Evolutionary conservation across 2,329 filamentous ascomycete species (phyloP), one percentile per base, ranked within the genome.

Genomic region (Lasiodiplodia sp.): DNA sequence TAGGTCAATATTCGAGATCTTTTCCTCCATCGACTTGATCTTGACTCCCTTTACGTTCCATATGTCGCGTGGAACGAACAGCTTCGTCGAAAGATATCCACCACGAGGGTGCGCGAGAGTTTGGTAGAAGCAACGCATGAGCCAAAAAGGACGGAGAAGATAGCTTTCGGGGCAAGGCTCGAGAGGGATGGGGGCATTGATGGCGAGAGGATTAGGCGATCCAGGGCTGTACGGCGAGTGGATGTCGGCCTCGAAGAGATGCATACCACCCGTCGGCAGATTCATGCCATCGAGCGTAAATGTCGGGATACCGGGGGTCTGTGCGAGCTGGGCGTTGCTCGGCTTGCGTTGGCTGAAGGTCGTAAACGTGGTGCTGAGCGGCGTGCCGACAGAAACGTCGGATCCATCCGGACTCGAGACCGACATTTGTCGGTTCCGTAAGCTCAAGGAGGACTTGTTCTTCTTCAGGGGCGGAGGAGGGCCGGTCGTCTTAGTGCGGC

Each of bases 31-130:
- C 40, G 90, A 91, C 81, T 94, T 96, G 28, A 99, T 85, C 81
- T 97, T 98, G 66, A 97, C 94, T 34, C 93, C 94, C 76, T 95
- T 95, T 8, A 97, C 94, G 68, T 90, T 88, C 96, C 96, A 99
- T 3, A 96, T 93, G 76, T 98, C 94, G 64, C 92, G 88, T 6
- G 96, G 94, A 5, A 99, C 87, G 76, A 99, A 99, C 0, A 99
- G 86, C 74, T 94, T 94, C 25, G 90, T 95, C 66, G 94, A 97
- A 23, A 99, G 77, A 77, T 97, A 99, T 18, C 94, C 96, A 47
- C 96, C 96, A 28, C 93, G 90, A 2, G 95, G 93, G 75, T 99
- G 95, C 21, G 91, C 91, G 55, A 99, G 88, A 0, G 94, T 97
- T 78, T 97, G 93, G 77, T 96, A 97, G 31, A 99, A 86, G 70